These are phyloP conservation scores for Avena eriantha DNA, from an alignment of 176 grass and related monocot species.

Conservation along the genomic window DNA sequence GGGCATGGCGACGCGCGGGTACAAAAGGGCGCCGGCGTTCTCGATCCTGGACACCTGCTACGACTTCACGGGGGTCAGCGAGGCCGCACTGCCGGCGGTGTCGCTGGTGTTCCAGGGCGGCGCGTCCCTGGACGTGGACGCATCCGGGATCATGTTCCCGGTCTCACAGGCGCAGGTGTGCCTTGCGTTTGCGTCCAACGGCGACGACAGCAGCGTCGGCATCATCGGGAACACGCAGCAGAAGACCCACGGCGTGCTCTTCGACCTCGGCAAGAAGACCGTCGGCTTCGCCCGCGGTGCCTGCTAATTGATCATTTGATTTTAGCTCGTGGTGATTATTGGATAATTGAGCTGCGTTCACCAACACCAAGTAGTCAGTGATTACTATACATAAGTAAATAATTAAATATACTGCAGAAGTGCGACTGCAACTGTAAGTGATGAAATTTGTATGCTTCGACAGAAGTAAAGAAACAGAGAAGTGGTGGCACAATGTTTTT, in stretches of 20 bases:
- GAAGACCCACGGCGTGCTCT: slow-evolving; percentile 64
- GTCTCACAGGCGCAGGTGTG: slow-evolving; percentile 55
- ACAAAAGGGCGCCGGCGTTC: slow-evolving; percentile 44
- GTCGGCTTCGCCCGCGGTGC: slow-evolving; percentile 61
- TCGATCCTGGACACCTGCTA: slow-evolving; percentile 70
- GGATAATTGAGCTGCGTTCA: too few relatives aligned
- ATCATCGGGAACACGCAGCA: slow-evolving; percentile 88
- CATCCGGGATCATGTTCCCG: slow-evolving; percentile 62
- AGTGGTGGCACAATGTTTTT: too few relatives aligned
- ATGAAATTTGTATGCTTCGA: too few relatives aligned
- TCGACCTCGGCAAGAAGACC: slow-evolving; percentile 60
- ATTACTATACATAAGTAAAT: too few relatives aligned
- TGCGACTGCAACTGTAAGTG: too few relatives aligned
- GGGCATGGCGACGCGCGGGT: slow-evolving; percentile 49
- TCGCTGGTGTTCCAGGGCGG: slow-evolving; percentile 57
- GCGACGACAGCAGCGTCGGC: slow-evolving; percentile 26
- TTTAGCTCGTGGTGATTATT: too few relatives aligned
- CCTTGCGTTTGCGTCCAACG: slow-evolving; percentile 70
- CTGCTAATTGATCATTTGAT: slow-evolving; percentile 35
- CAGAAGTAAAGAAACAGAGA: too few relatives aligned
- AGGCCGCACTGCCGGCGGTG: slow-evolving; percentile 50
- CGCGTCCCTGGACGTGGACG: slow-evolving; percentile 52
- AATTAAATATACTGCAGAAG: too few relatives aligned
- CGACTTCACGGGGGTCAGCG: slow-evolving; percentile 48
- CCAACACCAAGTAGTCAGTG: too few relatives aligned